Percentiles rank a stretch among this genome's conserved stretches.
Conservation (phyloP, 129 eudicot genomes). For the Centella asiatica region DNA sequence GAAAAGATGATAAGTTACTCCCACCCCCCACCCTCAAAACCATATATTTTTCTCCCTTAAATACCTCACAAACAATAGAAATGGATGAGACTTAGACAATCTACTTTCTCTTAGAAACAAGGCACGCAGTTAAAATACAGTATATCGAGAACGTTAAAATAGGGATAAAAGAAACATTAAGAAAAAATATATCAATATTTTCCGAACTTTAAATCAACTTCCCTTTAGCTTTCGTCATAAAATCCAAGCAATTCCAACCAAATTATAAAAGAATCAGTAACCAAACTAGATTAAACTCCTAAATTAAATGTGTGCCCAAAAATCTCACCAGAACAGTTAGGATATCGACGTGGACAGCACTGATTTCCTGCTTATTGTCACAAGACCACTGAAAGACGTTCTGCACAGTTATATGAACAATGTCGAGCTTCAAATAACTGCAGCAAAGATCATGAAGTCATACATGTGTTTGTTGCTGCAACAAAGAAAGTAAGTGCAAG, state of each 20-base stretch:
- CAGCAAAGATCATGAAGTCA: constrained; percentile 23
- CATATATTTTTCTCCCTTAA: no score
- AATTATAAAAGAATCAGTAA: background rate
- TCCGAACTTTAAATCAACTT: background rate
- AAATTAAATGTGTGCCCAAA: background rate
- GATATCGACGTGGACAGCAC: constrained; percentile 73
- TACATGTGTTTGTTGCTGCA: background rate
- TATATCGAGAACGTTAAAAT: no score
- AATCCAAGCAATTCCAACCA: no score
- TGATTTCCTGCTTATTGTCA: constrained; percentile 59
- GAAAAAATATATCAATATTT: no score
- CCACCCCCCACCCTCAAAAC: no score
- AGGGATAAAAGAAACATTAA: no score
- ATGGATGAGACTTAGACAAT: no score
- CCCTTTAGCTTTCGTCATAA: no score
- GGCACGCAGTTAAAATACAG: no score
- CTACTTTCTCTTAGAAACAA: no score
- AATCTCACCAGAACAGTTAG: constrained; percentile 58
- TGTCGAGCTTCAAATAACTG: constrained; percentile 92
- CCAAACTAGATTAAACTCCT: background rate
- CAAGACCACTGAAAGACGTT: constrained; percentile 81
- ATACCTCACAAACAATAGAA: no score
- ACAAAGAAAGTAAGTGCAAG: background rate
- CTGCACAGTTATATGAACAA: constrained; percentile 85
- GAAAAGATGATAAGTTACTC: no score